These are phyloP conservation scores for Saccharomycopsis capsularis DNA, from an alignment of 805 yeast genomes.

Conservation along the genomic window DNA sequence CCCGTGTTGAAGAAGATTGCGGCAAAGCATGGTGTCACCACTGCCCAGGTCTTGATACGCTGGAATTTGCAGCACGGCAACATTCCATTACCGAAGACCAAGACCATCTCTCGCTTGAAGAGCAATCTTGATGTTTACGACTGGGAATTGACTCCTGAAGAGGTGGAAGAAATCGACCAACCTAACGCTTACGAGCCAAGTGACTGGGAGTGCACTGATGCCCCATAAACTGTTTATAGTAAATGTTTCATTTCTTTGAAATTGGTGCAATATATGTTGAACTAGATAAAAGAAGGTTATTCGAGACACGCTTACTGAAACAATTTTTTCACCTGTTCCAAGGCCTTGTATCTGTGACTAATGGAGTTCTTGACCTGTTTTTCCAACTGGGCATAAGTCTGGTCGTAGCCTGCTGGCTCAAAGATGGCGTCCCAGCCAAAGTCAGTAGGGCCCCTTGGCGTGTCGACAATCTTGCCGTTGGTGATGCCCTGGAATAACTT, in stretches of 20 bases:
- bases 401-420: conserved; percentile 66
- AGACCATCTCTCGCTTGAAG: conserved; percentile 42
- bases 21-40: conserved; percentile 39
- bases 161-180: conserved; percentile 36
- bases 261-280: too few species aligned
- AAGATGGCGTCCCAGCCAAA: conserved; percentile 97
- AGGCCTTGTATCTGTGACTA: conserved; percentile 83
- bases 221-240: too few species aligned
- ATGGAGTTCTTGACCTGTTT: conserved; percentile 69
- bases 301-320: too few species aligned
- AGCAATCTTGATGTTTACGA: conserved; percentile 49
- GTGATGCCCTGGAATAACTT: conserved; percentile 79
- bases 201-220: conserved; percentile 69
- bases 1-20: conserved; percentile 46
- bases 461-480: conserved; percentile 68
- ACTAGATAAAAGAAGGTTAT: too few species aligned
- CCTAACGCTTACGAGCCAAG: conserved; percentile 62
- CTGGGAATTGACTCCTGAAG: conserved; percentile 39
- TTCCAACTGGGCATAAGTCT: conserved; percentile 87
- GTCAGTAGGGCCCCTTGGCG: conserved; percentile 64
- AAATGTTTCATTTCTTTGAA: too few species aligned
- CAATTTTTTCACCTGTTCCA: conserved; percentile 59
- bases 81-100: conserved; percentile 65
- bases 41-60: conserved; percentile 59
- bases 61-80: conserved; percentile 73